phyloP scores from a whole-genome alignment of 2,329 filamentous ascomycete genomes.

The Aspergillus hiratsukae region DNA sequence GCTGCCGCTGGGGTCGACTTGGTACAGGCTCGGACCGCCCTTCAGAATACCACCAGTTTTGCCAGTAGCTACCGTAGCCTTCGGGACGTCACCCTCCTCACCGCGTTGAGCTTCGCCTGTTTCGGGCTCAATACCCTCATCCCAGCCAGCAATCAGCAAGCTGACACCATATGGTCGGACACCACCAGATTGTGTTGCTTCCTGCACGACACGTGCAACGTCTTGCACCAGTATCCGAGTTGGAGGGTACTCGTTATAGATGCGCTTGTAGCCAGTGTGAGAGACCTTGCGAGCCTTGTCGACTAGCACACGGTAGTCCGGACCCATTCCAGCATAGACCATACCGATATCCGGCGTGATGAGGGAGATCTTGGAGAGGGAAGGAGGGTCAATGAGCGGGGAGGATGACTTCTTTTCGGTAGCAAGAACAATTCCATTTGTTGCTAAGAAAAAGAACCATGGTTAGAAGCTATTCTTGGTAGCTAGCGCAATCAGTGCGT shows the following conservation, averaged over 20 bases:
- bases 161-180: slow-evolving; percentile 96
- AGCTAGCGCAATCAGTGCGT: slow-evolving; percentile 1
- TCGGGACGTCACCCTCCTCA: slow-evolving; percentile 60
- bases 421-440: slow-evolving; percentile 96
- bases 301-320: slow-evolving; percentile 94
- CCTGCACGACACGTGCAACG: slow-evolving; percentile 95
- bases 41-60: slow-evolving; percentile 96
- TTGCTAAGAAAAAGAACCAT: slow-evolving; percentile 55
- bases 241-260: slow-evolving; percentile 99
- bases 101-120: slow-evolving; percentile 58
- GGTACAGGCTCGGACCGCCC: slow-evolving; percentile 94
- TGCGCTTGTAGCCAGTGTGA: slow-evolving; percentile 97
- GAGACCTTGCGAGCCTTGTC: slow-evolving; percentile 98
- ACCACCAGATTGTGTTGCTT: slow-evolving; percentile 96
- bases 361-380: slow-evolving; percentile 93
- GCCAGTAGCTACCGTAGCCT: slow-evolving; percentile 52
- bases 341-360: slow-evolving; percentile 99
- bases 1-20: slow-evolving; percentile 97
- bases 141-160: slow-evolving; percentile 93
- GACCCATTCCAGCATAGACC: slow-evolving; percentile 99
- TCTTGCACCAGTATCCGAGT: slow-evolving; percentile 99
- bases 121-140: slow-evolving; percentile 91
- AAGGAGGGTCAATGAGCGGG: slow-evolving; percentile 89
- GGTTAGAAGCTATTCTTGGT: slow-evolving; percentile 13
- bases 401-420: slow-evolving; percentile 99